Evolutionary conservation across 768 basidiomycete genomes (phyloP).

Genomic region (Strobilomyces confusus): DNA sequence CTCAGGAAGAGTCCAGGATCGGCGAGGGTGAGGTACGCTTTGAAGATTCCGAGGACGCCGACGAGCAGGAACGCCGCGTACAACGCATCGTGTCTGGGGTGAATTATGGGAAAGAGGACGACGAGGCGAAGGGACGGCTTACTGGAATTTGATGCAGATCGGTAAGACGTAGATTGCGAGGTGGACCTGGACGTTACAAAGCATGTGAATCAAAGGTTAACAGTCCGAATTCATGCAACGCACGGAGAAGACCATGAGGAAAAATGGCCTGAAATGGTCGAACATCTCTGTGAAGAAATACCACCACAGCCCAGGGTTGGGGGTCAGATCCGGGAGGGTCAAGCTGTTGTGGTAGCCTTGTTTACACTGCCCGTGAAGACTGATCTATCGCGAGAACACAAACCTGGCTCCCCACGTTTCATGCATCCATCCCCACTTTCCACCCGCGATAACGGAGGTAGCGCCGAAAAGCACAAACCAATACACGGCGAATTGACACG

Average conservation of each 20-base stretch:
- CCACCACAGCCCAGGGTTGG: conserved; percentile 96
- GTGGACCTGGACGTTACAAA: conserved; percentile 56
- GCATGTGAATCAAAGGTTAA: background rate
- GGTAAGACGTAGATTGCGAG: conserved; percentile 79
- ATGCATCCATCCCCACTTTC: conserved; percentile 62
- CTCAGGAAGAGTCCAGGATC: conserved; percentile 85
- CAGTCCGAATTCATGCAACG: conserved; percentile 19
- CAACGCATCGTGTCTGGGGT: conserved; percentile 72
- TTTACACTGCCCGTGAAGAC: background rate
- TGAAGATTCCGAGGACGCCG: conserved; percentile 80
- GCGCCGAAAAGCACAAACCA: conserved; percentile 40
- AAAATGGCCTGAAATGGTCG: conserved; percentile 94
- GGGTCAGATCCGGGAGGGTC: conserved; percentile 83
- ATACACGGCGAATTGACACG: conserved; percentile 49
- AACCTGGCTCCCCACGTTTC: conserved; percentile 88
- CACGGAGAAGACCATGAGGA: conserved; percentile 91
- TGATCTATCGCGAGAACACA: conserved; percentile 4
- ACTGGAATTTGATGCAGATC: conserved; percentile 87
- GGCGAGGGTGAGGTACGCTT: conserved; percentile 87
- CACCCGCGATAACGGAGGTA: conserved; percentile 53
- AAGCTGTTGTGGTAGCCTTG: conserved; percentile 43
- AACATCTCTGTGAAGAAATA: conserved; percentile 99
- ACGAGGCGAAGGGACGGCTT: conserved; percentile 19
- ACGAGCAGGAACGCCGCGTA: conserved; percentile 73
- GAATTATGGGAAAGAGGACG: background rate